Evolutionary conservation across 768 basidiomycete genomes (phyloP), one percentile per base, ranked within the genome.

Genomic region (Russula earlei): DNA sequence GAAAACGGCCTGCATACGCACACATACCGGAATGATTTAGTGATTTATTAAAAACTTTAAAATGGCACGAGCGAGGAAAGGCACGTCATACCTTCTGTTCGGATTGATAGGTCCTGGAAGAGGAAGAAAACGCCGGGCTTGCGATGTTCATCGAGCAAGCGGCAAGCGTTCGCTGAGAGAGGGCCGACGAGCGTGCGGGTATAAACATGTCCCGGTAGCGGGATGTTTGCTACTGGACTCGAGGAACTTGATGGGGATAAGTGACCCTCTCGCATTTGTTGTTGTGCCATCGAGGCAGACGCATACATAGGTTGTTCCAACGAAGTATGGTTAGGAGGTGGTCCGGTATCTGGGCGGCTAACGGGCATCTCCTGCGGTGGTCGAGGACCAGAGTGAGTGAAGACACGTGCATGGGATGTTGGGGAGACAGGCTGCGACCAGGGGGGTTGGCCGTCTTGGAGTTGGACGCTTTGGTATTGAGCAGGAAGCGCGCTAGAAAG

Each of bases 121-220:
- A 96, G 83, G 74, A 96, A 97, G 70, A 91, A 97, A 60, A 96
- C 85, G 7, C 93, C 94, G 49, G 81, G 77, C 59, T 84, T 83
- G 58, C 87, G 84, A 68, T 92, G 82, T 66, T 91, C 88, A 67
- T 95, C 92, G 54, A 82, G 72, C 49, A 96, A 75, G 48, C 85
- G 82, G 68, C 85, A 87, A 15, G 91, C 93, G 67, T 90, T 89
- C 29, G 91, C 83, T 17, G 86, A 86, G 15, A 95, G 76, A 1
- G 91, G 88, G 9, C 94, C 94, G 55, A 96, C 90, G 7, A 96
- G 80, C 1, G 92, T 93, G 50, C 91, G 80, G 11, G 89, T 89
- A 69, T 89, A 92, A 5, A 82, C 75, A 62, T 86, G 78, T 54
- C 83, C 76, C n/a, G 83, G 77, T 53, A 79, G 69, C 52, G 82